A percentile compares a stretch with the other conserved stretches of the same genome.
These are phyloP conservation scores for Vararia minispora DNA, from an alignment of 768 basidiomycete genomes.

Conservation along the genomic window DNA sequence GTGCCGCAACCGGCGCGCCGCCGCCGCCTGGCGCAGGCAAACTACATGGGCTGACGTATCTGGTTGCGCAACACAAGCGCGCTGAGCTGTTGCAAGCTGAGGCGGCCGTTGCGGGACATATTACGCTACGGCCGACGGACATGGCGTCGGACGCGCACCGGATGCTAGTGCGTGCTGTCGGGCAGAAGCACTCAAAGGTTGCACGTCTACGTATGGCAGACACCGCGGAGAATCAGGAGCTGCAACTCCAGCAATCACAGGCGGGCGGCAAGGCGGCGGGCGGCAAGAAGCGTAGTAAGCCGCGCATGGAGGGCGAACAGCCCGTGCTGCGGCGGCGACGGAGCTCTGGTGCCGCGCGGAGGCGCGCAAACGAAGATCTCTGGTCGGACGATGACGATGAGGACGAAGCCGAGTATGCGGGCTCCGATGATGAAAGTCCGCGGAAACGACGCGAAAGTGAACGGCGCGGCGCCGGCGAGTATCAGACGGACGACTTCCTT, in stretches of 20 bases:
- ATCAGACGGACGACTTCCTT: conserved; percentile 79
- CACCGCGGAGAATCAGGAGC: conserved; percentile 64
- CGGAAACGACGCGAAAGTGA: conserved; percentile 24
- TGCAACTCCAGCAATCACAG: too few species aligned
- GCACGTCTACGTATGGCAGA: conserved; percentile 70
- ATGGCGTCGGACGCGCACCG: conserved; percentile 88
- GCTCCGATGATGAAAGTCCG: conserved; percentile 30
- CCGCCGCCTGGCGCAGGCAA: conserved; percentile 26
- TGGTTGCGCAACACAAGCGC: conserved; percentile 82
- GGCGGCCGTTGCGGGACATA: conserved; percentile 70
- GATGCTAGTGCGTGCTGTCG: conserved; percentile 78
- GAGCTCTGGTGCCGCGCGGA: conserved; percentile 23
- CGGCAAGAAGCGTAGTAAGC: conserved; percentile 53
- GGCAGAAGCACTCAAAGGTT: conserved; percentile 75
- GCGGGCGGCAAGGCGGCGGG: conserved; percentile 52
- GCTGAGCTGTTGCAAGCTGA: conserved; percentile 83
- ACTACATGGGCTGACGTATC: conserved; percentile 74
- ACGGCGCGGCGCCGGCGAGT: conserved; percentile 51
- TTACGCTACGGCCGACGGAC: conserved; percentile 76
- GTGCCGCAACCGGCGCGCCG: conserved; percentile 29
- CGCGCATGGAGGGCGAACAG: conserved; percentile 37
- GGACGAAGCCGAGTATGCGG: conserved; percentile 25
- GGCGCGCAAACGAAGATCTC: conserved; percentile 33
- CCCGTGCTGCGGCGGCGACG: conserved; percentile 38
- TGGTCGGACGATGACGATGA: conserved; percentile 68